Evolutionary conservation across 345 rosid genomes (phyloP).

Genomic region (Durio zibethinus): DNA sequence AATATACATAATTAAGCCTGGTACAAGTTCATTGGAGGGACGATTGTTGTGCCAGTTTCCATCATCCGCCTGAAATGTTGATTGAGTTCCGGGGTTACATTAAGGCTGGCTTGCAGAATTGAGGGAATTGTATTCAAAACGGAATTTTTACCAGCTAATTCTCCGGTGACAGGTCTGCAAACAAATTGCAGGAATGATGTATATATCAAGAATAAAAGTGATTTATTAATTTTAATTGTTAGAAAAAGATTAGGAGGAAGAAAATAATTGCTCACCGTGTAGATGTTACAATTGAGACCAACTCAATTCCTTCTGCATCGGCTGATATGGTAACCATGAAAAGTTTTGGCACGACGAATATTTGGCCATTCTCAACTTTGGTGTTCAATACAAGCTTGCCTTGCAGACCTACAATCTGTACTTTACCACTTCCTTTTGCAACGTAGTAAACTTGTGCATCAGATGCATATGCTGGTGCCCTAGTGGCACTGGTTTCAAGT

Average conservation of each 20-base stretch:
- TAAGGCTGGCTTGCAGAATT: conserved; percentile 19
- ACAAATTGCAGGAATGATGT: neutral
- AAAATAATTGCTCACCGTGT: conserved; percentile 3
- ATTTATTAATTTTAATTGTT: neutral
- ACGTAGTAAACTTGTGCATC: conserved; percentile 18
- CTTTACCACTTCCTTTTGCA: conserved; percentile 23
- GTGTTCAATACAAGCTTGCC: conserved; percentile 25
- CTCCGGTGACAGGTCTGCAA: conserved; percentile 17
- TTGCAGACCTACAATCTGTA: conserved; percentile 24
- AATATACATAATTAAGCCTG: neutral
- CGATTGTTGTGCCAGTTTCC: conserved; percentile 5
- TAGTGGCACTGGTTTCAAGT: conserved; percentile 24
- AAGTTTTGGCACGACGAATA: conserved; percentile 30
- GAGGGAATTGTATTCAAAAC: conserved; percentile 21
- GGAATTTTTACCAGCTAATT: conserved; percentile 19
- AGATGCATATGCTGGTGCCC: conserved; percentile 12
- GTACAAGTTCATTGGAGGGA: conserved; percentile 14
- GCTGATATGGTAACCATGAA: conserved; percentile 18
- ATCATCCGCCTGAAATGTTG: conserved; percentile 2
- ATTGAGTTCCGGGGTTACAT: conserved; percentile 14
- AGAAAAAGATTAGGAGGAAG: neutral
- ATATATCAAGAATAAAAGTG: neutral
- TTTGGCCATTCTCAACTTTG: conserved; percentile 22
- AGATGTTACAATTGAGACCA: neutral
- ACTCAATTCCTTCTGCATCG: conserved; percentile 20